Evolutionary conservation across 495 filamentous ascomycete genomes (phyloP), one percentile per base, ranked within the genome.

Genomic region (Sordaria brevicollis): DNA sequence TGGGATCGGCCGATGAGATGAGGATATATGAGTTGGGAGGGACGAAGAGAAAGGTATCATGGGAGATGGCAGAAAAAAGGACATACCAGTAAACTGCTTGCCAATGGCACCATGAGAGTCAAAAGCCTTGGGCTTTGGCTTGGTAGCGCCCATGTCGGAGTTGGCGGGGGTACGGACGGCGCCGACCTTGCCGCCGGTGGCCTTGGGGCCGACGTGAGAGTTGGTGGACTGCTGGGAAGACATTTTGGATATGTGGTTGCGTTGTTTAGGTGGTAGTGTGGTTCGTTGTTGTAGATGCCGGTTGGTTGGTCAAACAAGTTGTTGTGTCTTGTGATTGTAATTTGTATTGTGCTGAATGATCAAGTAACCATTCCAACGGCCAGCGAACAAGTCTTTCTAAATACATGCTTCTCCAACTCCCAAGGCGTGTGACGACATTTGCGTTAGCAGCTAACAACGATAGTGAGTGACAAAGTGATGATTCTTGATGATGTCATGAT

Each of bases 81-180:
- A 70, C 71, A 43, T 54, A 76, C 74, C 76, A 13, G 76, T 79
- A 34, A 81, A 82, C 68, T 82, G 78, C 68, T 80, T 80, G 8
- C 81, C 80, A 39, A 81, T 74, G 0, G 76, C 74, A 13, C 81
- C 79, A 29, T 74, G 68, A 7, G 74, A 69, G 65, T 82, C 80
- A 69, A 81, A 78, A 35, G 75, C 65, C 69, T 73, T 76, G 31
- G 77, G 74, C 72, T 73, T 70, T 66, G 71, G 70, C 8, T 65
- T 33, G 21, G n/a, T n/a, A 7, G 11, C 21, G 6, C 72, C 74
- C 3, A 74, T 11, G 10, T 70, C 38, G 10, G 71, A 67, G 31
- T 71, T 78, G 2, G 76, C 76, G 17, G 73, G 71, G 2, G 75
- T 79, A 17, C 66, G 67, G 15, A 35, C 35, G 6, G 70, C 33